Base-by-base conservation (phyloP, 2,329 filamentous ascomycete genomes). In the Claviceps digitariae region DNA sequence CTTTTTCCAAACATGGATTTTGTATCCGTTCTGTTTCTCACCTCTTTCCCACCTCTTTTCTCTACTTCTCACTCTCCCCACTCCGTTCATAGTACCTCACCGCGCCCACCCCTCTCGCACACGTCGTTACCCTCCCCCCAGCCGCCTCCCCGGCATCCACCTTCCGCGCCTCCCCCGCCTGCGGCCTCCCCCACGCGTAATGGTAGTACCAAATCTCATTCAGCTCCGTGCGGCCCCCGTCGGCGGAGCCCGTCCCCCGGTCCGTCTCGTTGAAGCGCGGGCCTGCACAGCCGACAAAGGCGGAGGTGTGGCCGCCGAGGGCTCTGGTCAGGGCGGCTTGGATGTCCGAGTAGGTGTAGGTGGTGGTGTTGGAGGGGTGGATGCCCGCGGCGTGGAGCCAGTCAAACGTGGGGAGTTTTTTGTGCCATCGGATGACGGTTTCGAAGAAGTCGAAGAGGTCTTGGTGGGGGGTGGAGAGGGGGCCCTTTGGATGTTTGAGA, bases 131-230 rank as follows among this genome's bases (percentile, higher is more conserved):
- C 23, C 68, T 71, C 4, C 73, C 72, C 0, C 75, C n/a, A n/a
- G n/a, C 77, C 53, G 76, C 73, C 2, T 73, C 69, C 52, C 67
- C 66, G 8, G 69, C 68, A n/a, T 66, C 61, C 10, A 73, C 62
- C 5, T 73, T 70, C 25, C 76, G 61, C 10, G 68, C 72, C 43
- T 74, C 64, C 2, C 69, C 71, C 52, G 73, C 67, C 67, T 84
- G 82, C 7, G 79, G 74, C 17, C 72, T 65, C 3, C 82, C 82
- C 53, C 72, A 73, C 51, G 78, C 76, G 64, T 84, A 75, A 64
- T 77, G 74, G 61, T 83, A 84, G 62, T 85, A 86, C 81, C 81
- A 86, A 13, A 82, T 72, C 71, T 86, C 82, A 55, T 64, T 74
- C 48, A 86, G 58, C 34, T 75, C 70, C 1, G 80, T 84, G 57